These are phyloP conservation scores for Hylodesmum podocarpum DNA, from an alignment of 306 rosid species.

Conservation along the genomic window DNA sequence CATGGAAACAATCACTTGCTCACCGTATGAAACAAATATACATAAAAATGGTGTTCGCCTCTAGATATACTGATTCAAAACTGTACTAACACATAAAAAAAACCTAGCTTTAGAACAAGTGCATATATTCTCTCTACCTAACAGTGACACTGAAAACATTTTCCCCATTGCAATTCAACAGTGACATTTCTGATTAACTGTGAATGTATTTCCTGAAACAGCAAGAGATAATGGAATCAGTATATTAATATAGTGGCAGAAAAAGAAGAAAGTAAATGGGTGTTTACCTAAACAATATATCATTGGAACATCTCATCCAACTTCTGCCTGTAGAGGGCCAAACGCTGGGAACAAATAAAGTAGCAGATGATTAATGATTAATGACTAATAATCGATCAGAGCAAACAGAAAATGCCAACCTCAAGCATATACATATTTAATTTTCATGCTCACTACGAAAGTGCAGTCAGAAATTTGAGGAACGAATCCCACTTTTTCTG, in stretches of 20 bases:
- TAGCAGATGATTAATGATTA: conserved; percentile 15
- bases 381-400: not conserved
- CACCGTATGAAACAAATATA: conserved; percentile 1
- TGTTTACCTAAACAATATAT: conserved; percentile 25
- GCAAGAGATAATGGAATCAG: not conserved
- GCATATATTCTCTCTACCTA: conserved; percentile 12
- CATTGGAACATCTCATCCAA: conserved; percentile 45
- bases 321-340: conserved; percentile 51
- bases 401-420: not conserved
- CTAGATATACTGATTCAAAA: conserved; percentile 13
- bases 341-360: conserved; percentile 35
- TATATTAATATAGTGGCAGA: conserved; percentile 3
- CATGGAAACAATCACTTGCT: conserved; percentile 10
- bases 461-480: conserved; percentile 10
- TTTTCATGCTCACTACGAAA: not conserved
- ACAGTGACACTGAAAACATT: not conserved
- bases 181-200: conserved; percentile 13
- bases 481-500: not conserved
- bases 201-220: conserved; percentile 39
- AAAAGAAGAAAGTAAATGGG: not conserved
- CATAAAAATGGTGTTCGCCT: conserved; percentile 1
- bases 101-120: conserved; percentile 24
- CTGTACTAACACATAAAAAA: conserved; percentile 23
- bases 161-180: conserved; percentile 13
- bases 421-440: not conserved